phyloP scores from a whole-genome alignment of 345 rosid species.

The Corchorus capsularis region DNA sequence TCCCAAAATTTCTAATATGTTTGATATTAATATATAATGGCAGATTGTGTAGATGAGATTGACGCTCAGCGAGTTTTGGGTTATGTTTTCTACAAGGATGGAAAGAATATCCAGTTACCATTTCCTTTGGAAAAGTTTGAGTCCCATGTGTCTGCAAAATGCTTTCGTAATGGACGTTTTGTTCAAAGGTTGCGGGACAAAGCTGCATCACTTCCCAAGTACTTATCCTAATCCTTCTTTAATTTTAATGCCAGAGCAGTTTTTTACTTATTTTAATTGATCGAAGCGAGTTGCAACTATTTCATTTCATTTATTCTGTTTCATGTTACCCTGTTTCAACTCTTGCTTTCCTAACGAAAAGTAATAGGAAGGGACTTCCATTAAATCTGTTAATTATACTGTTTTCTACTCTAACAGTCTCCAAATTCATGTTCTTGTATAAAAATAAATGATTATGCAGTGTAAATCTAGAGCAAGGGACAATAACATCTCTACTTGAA shows the following conservation, averaged over 20 bases:
- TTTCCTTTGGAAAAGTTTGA: conserved; percentile 40
- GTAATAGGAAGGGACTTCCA: too few species aligned
- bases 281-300: background rate
- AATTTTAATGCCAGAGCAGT: background rate
- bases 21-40: too few species aligned
- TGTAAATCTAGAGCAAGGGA: conserved; percentile 63
- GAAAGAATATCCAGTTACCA: conserved; percentile 34
- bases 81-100: conserved; percentile 47
- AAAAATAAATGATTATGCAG: conserved; percentile 25
- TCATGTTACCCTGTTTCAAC: background rate
- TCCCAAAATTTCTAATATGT: too few species aligned
- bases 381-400: too few species aligned
- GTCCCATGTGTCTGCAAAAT: conserved; percentile 44
- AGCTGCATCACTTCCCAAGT: conserved; percentile 54
- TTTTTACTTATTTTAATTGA: background rate
- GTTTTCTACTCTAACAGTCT: background rate
- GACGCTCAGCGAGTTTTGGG: conserved; percentile 25
- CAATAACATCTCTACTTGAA: conserved; percentile 46
- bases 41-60: conserved; percentile 41
- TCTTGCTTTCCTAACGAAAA: background rate
- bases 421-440: background rate
- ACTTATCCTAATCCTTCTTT: background rate
- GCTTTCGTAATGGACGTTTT: conserved; percentile 56
- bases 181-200: conserved; percentile 51
- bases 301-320: too few species aligned